Evolutionary conservation across 306 rosid species (phyloP).

Genomic region (Acacia acuminata): DNA sequence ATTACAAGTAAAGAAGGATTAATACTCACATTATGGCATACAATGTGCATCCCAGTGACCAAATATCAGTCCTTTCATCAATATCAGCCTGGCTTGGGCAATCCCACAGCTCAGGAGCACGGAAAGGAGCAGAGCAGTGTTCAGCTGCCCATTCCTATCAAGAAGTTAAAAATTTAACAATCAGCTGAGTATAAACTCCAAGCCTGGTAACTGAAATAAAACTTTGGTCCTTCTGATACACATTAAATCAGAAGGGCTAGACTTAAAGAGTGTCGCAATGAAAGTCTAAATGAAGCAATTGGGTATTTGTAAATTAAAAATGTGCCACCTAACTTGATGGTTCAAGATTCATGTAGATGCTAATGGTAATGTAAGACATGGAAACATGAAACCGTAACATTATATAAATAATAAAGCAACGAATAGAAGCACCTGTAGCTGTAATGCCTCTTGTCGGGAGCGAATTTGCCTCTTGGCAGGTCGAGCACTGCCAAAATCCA

Average conservation of each 20-base stretch:
- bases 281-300: background rate
- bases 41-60: constrained; percentile 98
- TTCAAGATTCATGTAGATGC: background rate
- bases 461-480: constrained; percentile 83
- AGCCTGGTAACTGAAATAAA: constrained; percentile 30
- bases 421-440: constrained; percentile 73
- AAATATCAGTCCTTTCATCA: constrained; percentile 95
- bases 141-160: constrained; percentile 98
- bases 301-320: constrained; percentile 14
- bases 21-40: constrained; percentile 91
- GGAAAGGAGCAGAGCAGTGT: constrained; percentile 95
- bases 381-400: constrained; percentile 12
- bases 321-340: background rate
- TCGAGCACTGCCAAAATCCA: constrained; percentile 98
- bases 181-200: constrained; percentile 25
- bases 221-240: constrained; percentile 22
- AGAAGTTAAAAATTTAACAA: constrained; percentile 29
- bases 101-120: constrained; percentile 99
- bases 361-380: background rate
- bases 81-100: constrained; percentile 86
- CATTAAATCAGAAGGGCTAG: constrained; percentile 11
- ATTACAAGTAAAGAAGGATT: constrained; percentile 16
- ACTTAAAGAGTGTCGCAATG: constrained; percentile 17
- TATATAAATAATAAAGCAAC: background rate
- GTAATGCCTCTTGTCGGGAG: constrained; percentile 88